Conservation (phyloP, 805 yeast genomes). For the Candida manassasensis region DNA sequence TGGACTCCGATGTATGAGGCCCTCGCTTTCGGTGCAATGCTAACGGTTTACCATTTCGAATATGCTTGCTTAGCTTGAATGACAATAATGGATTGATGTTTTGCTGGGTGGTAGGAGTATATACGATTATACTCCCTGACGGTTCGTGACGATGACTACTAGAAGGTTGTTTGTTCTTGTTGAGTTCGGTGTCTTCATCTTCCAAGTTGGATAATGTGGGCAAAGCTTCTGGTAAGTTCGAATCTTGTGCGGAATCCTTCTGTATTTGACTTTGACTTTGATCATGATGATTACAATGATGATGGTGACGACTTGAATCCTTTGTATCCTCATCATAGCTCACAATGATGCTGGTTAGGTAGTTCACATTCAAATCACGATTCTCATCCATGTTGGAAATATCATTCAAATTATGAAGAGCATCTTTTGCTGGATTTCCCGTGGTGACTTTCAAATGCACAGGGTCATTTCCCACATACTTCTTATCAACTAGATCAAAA, state of each 20-base stretch:
- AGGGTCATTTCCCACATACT: constrained; percentile 22
- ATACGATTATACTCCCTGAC: constrained; percentile 24
- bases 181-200: constrained; percentile 1
- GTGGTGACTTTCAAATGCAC: constrained; percentile 14
- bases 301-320: constrained; percentile 6
- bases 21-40: constrained; percentile 25
- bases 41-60: constrained; percentile 27
- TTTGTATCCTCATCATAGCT: constrained; percentile 24
- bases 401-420: constrained; percentile 11
- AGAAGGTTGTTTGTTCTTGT: background rate
- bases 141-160: constrained; percentile 13
- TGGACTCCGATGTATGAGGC: background rate
- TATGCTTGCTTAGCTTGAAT: constrained; percentile 30
- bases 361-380: constrained; percentile 24
- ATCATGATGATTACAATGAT: constrained; percentile 2
- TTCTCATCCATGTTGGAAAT: constrained; percentile 13
- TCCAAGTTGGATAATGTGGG: background rate
- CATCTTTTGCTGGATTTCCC: constrained; percentile 11
- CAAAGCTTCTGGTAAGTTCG: background rate
- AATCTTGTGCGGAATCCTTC: background rate
- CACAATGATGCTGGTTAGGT: constrained; percentile 30
- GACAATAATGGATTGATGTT: constrained; percentile 28
- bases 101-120: constrained; percentile 23
- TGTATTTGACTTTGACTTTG: background rate
- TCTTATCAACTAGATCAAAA: constrained; percentile 42